Evolutionary conservation across 2,329 filamentous ascomycete genomes (phyloP).

Genomic region (Talaromyces sp.): DNA sequence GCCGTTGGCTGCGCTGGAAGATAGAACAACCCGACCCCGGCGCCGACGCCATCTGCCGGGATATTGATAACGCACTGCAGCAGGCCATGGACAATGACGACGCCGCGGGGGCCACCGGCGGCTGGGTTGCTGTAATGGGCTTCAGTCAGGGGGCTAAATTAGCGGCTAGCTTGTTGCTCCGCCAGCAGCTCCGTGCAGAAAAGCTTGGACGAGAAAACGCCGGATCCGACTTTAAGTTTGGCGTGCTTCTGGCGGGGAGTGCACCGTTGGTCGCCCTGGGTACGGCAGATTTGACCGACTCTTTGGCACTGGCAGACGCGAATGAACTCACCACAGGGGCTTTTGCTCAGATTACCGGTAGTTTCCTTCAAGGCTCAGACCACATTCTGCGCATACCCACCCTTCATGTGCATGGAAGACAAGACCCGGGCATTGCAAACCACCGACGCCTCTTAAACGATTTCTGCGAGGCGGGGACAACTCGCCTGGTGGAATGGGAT

Average conservation of each 20-base stretch:
- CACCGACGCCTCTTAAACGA: conserved; percentile 56
- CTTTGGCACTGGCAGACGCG: conserved; percentile 11
- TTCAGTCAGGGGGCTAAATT: conserved; percentile 67
- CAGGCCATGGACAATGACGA: conserved; percentile 51
- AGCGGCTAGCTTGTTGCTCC: conserved; percentile 56
- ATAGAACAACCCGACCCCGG: conserved; percentile 38
- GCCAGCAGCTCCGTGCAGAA: conserved; percentile 54
- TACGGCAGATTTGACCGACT: conserved; percentile 10
- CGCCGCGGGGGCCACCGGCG: conserved; percentile 49
- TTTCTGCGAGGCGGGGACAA: conserved; percentile 57
- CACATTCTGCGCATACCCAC: conserved; percentile 57
- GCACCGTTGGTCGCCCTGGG: conserved; percentile 53
- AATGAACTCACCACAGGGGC: conserved; percentile 14
- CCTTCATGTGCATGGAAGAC: conserved; percentile 65
- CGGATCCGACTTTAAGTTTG: conserved; percentile 55
- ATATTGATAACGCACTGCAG: conserved; percentile 32
- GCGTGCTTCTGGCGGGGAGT: conserved; percentile 59
- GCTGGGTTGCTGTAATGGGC: conserved; percentile 60
- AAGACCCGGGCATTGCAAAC: conserved; percentile 57
- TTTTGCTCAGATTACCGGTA: conserved; percentile 11
- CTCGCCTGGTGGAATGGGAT: conserved; percentile 67
- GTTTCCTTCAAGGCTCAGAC: conserved; percentile 24
- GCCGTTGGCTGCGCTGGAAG: conserved; percentile 61
- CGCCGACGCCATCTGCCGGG: conserved; percentile 37
- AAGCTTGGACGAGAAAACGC: conserved; percentile 22